phyloP scores from a whole-genome alignment of 106 monocot genomes.

The Triglochin maritima region DNA sequence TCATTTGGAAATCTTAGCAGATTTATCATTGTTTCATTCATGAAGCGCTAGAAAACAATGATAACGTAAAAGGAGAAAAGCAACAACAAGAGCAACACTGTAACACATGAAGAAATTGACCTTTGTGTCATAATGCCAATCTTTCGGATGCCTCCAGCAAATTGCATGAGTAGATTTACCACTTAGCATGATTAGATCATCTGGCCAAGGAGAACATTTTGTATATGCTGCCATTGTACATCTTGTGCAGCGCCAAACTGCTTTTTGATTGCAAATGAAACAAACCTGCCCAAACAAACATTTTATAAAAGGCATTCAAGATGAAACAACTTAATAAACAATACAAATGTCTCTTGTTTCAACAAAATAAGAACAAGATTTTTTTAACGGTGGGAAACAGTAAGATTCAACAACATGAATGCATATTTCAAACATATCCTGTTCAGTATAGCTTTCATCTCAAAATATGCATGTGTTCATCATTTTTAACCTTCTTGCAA shows the following conservation, averaged over 20 bases:
- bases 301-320: background rate
- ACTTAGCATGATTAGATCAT: conserved; percentile 13
- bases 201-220: conserved; percentile 79
- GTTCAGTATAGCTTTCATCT: background rate
- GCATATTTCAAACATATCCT: too few species aligned
- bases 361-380: too few species aligned
- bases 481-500: background rate
- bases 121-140: conserved; percentile 65
- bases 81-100: background rate
- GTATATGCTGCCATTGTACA: conserved; percentile 51
- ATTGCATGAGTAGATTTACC: conserved; percentile 26
- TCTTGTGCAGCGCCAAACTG: conserved; percentile 58
- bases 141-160: conserved; percentile 80
- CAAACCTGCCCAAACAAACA: conserved; percentile 44
- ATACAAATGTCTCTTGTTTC: too few species aligned
- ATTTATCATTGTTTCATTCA: too few species aligned
- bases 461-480: background rate
- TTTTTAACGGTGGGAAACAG: too few species aligned
- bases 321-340: background rate
- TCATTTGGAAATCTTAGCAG: too few species aligned
- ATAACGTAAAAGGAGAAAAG: background rate
- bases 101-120: conserved; percentile 17
- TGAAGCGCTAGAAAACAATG: background rate
- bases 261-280: conserved; percentile 58
- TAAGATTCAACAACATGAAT: too few species aligned